Conservation (phyloP, 2,329 filamentous ascomycete species). For the Didymellaceae sp. region DNA sequence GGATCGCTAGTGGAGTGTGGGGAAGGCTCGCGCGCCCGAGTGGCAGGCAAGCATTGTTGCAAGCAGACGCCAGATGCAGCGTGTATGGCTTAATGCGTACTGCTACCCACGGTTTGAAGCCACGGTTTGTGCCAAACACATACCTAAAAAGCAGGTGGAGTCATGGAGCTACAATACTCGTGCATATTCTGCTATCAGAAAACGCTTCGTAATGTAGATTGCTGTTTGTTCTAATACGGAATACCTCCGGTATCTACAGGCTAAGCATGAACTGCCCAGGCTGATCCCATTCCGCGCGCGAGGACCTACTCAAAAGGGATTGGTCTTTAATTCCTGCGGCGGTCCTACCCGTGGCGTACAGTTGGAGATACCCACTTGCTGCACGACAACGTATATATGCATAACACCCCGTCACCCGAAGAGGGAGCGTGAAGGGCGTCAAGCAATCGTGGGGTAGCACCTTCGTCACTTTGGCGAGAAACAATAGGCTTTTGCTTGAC, state of each 20-base stretch:
- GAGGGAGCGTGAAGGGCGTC: constrained; percentile 17
- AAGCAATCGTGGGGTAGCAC: constrained; percentile 10
- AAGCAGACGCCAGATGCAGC: neutral
- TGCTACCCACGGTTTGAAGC: neutral
- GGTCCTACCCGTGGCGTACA: constrained; percentile 12
- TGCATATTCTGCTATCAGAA: neutral
- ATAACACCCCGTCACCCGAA: constrained; percentile 3
- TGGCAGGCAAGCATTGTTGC: constrained; percentile 6
- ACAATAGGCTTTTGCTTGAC: neutral
- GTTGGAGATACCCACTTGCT: constrained; percentile 4
- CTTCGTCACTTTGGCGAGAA: neutral
- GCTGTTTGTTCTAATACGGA: constrained; percentile 14
- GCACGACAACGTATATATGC: constrained; percentile 7
- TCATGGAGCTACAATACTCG: neutral
- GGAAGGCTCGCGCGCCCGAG: constrained; percentile 8
- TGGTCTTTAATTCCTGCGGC: constrained; percentile 5
- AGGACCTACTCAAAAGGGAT: constrained; percentile 16
- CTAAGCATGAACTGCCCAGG: constrained; percentile 14
- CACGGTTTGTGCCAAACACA: neutral
- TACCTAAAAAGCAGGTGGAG: neutral
- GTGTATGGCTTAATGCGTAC: neutral
- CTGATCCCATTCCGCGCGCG: constrained; percentile 16
- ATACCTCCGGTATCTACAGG: constrained; percentile 13
- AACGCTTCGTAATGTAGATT: neutral
- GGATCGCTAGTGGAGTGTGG: constrained; percentile 15